A percentile compares a stretch with the other conserved stretches of the same genome.
These are phyloP conservation scores for Postia placenta DNA, from an alignment of 768 basidiomycete genomes.

Conservation along the genomic window DNA sequence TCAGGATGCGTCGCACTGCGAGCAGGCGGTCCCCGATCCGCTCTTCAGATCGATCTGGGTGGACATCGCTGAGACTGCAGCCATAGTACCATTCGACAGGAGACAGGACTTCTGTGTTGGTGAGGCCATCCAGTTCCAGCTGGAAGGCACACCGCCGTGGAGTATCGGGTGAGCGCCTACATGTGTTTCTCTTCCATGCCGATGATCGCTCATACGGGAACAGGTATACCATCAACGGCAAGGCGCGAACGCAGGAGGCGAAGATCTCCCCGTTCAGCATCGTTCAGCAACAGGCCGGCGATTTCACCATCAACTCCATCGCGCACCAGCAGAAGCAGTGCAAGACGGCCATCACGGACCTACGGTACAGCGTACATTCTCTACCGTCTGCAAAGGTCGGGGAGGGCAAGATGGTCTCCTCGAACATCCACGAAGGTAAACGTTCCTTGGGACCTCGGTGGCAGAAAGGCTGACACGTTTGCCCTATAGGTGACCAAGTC, in stretches of 20 bases:
- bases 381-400: conserved; percentile 87
- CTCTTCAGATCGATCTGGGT: conserved; percentile 64
- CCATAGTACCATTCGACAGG: conserved; percentile 80
- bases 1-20: conserved; percentile 77
- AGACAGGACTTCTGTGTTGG: conserved; percentile 85
- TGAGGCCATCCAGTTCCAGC: conserved; percentile 83
- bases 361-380: conserved; percentile 69
- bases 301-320: conserved; percentile 81
- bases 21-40: conserved; percentile 62
- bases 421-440: conserved; percentile 87
- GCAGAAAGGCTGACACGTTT: no score
- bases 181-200: background rate
- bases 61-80: conserved; percentile 95
- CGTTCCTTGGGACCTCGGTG: no score
- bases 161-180: conserved; percentile 57
- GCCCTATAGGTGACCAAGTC: conserved; percentile 80
- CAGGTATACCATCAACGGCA: conserved; percentile 81
- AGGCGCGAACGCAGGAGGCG: conserved; percentile 63
- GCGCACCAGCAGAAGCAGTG: conserved; percentile 93
- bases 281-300: conserved; percentile 72
- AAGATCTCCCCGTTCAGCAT: conserved; percentile 83
- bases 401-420: conserved; percentile 73
- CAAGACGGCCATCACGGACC: conserved; percentile 72
- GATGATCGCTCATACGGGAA: background rate
- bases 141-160: conserved; percentile 95